Evolutionary conservation across 164 flowering plant genomes (phyloP).

Genomic region (Liriodendron chinense): DNA sequence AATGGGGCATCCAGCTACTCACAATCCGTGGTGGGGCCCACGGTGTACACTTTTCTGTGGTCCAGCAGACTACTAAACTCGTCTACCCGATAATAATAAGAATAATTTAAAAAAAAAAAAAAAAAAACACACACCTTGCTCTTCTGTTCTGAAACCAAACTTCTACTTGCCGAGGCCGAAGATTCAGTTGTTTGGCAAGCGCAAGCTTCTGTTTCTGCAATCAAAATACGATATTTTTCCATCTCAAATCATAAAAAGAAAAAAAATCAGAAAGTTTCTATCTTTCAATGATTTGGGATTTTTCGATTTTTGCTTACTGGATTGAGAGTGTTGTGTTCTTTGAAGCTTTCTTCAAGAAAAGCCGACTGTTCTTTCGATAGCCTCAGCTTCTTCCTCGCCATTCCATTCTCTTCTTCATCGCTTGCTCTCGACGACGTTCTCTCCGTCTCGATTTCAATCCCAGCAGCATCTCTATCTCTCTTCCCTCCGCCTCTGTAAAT

Average conservation of each 20-base stretch:
- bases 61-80: no score
- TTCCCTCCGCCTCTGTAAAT: constrained; percentile 30
- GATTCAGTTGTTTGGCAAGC: constrained; percentile 64
- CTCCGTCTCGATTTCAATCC: constrained; percentile 37
- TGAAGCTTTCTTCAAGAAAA: constrained; percentile 90
- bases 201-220: constrained; percentile 80
- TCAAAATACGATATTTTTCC: neutral
- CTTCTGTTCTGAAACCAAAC: constrained; percentile 88
- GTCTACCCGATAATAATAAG: neutral
- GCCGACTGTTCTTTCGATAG: constrained; percentile 91
- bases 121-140: constrained; percentile 54
- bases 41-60: no score
- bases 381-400: constrained; percentile 72
- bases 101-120: neutral
- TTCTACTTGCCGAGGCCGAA: constrained; percentile 77
- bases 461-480: constrained; percentile 26
- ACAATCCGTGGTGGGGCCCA: no score
- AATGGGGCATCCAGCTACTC: no score
- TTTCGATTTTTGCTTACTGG: constrained; percentile 51
- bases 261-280: neutral
- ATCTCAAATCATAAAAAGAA: neutral
- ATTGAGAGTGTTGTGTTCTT: constrained; percentile 87
- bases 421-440: constrained; percentile 57
- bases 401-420: constrained; percentile 72
- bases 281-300: neutral